Evolutionary conservation across 2,329 filamentous ascomycete genomes (phyloP).

Genomic region (Scytalidium sp.): DNA sequence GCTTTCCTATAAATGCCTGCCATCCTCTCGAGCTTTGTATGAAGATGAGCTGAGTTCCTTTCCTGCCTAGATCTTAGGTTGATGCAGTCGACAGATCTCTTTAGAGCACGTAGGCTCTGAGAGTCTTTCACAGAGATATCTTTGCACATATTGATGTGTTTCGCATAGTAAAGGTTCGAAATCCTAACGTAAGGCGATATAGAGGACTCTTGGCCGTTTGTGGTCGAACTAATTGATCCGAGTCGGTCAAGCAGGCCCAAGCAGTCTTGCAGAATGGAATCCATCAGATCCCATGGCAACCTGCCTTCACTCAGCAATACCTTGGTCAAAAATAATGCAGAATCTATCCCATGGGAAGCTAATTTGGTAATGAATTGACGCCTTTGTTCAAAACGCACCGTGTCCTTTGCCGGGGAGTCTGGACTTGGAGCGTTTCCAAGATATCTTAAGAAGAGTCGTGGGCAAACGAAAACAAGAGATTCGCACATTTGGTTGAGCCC

Average conservation of each 20-base stretch:
- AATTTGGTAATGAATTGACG: constrained; percentile 44
- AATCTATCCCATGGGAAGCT: constrained; percentile 57
- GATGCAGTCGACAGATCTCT: constrained; percentile 61
- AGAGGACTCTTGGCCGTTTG: constrained; percentile 26
- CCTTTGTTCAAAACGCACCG: constrained; percentile 59
- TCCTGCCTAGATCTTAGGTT: constrained; percentile 51
- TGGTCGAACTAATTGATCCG: background rate
- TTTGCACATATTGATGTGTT: constrained; percentile 51
- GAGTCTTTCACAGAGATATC: constrained; percentile 37
- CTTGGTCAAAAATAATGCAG: constrained; percentile 55
- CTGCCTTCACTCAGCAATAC: constrained; percentile 44
- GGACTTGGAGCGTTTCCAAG: constrained; percentile 54
- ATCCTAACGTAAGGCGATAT: constrained; percentile 60
- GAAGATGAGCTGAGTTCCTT: constrained; percentile 56
- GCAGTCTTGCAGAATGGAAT: constrained; percentile 56
- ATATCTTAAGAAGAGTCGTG: constrained; percentile 60
- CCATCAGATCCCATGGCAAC: constrained; percentile 52
- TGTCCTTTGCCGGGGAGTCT: constrained; percentile 51
- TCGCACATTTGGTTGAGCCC: constrained; percentile 42
- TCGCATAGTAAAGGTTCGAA: constrained; percentile 69
- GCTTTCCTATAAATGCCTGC: constrained; percentile 56
- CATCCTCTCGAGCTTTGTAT: constrained; percentile 64
- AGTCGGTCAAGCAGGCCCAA: constrained; percentile 48
- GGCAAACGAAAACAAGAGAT: constrained; percentile 54
- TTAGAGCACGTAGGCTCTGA: constrained; percentile 53